Evolutionary conservation across 1,139 yeast genomes (phyloP), one percentile per base, ranked within the genome.

Genomic region (Komagataea norvegica): DNA sequence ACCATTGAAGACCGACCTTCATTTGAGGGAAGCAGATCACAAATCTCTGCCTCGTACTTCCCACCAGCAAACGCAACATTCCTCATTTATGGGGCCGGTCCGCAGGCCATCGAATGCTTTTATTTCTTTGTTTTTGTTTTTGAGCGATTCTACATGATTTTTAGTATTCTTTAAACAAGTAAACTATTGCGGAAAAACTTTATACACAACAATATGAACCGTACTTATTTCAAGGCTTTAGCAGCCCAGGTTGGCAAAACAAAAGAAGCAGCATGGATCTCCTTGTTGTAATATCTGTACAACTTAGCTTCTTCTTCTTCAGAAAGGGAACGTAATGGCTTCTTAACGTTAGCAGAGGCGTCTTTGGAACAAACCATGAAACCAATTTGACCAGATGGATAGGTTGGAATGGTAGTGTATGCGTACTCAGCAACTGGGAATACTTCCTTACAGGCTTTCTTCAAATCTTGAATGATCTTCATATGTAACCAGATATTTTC

Each of bases 311-410:
- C 95, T 51, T 74, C 76, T 45, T 73, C 80, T 34, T 70, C 74
- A 37, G 76, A 57, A 67, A 86, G 68, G 37, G 71, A 70, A 63
- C 96, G 77, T 48, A 76, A 54, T 38, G 96, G 95, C 48, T 64
- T 70, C 54, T 66, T 70, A 42, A 87, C 81, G 46, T 78, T 68
- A 36, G 79, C 79, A 19, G 67, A 56, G 20, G 74, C 59, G 59
- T 85, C 83, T 68, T 87, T 87, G 46, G 82, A 74, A 62, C 95
- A 86, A 37, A 88, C 88, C 95, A 88, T 86, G 67, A 88, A 82
- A 17, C 96, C 96, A 57, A 88, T 80, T 55, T 88, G 91, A 44
- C 96, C 96, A 21, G 94, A 79, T 47, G 96, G 94, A 59, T 88
- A 88, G 41, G 96, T 85, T 56, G 96, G 96, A 50, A 87, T 85